Conservation (phyloP, 129 eudicot genomes). For the Solidago caesia region DNA sequence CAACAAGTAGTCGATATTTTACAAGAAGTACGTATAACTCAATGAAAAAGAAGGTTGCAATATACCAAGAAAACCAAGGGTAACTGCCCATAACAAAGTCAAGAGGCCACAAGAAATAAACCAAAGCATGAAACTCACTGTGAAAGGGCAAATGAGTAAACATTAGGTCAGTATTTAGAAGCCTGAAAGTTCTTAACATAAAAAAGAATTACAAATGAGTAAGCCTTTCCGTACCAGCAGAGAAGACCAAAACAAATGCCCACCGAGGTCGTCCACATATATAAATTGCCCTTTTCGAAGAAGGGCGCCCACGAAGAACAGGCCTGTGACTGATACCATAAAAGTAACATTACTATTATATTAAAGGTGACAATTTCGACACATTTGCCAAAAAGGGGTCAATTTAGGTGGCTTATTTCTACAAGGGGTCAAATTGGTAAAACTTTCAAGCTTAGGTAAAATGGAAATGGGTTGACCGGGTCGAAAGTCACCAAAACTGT, state of each 20-base stretch:
- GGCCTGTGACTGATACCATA: slow-evolving; percentile 48
- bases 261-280: slow-evolving; percentile 95
- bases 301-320: slow-evolving; percentile 98
- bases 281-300: slow-evolving; percentile 72
- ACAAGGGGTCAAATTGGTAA: too few relatives aligned
- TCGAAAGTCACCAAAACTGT: too few relatives aligned
- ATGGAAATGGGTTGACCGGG: too few relatives aligned
- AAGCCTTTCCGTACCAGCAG: slow-evolving; percentile 48
- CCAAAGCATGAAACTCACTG: slow-evolving; percentile 88
- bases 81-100: slow-evolving; percentile 68
- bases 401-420: too few relatives aligned
- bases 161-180: slow-evolving; percentile 22
- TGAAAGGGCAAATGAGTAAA: slow-evolving; percentile 23
- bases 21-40: neutral
- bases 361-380: neutral
- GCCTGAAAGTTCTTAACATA: neutral
- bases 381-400: too few relatives aligned
- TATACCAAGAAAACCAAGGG: slow-evolving; percentile 75
- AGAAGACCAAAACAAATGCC: slow-evolving; percentile 60
- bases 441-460: too few relatives aligned
- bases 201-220: neutral
- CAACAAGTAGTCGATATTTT: neutral
- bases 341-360: neutral
- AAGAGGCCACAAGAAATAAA: slow-evolving; percentile 81
- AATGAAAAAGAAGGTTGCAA: neutral